phyloP scores from a whole-genome alignment of 2,329 filamentous ascomycete species.

The Trichoderma asperellum region DNA sequence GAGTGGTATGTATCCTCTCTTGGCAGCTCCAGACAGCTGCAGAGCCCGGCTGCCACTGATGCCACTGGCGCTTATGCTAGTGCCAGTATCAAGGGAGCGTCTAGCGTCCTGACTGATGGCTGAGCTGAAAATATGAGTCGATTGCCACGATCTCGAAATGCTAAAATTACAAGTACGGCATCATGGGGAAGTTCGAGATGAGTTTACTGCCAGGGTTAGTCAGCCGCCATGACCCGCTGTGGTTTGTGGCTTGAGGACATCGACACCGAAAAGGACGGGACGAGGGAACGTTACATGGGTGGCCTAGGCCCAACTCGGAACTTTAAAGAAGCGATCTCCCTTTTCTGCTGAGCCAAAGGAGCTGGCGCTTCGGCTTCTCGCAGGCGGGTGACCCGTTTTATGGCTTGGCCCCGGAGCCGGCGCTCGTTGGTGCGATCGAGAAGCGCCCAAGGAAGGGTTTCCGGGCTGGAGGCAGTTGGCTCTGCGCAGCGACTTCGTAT shows the following conservation, averaged over 20 bases:
- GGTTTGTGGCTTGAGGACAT: slow-evolving; percentile 1
- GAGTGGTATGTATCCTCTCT: background rate
- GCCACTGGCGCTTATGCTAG: background rate
- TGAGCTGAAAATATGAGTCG: slow-evolving; percentile 15
- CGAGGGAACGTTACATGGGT: slow-evolving; percentile 29
- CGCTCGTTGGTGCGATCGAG: slow-evolving; percentile 20
- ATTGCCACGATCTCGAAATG: slow-evolving; percentile 1
- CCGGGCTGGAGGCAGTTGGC: no score
- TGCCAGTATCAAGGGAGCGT: background rate
- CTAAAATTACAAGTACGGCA: slow-evolving; percentile 8
- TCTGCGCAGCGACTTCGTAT: background rate
- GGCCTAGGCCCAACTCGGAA: slow-evolving; percentile 23
- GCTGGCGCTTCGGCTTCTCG: slow-evolving; percentile 23
- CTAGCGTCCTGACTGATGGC: slow-evolving; percentile 7
- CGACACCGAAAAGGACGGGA: background rate
- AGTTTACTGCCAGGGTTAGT: background rate
- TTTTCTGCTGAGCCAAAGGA: slow-evolving; percentile 1
- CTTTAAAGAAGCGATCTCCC: slow-evolving; percentile 5
- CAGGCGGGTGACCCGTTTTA: slow-evolving; percentile 25
- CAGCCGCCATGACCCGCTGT: slow-evolving; percentile 7
- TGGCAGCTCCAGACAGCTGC: background rate
- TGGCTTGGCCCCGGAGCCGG: slow-evolving; percentile 7
- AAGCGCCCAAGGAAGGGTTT: slow-evolving; percentile 8
- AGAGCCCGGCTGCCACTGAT: background rate
- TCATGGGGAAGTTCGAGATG: background rate